Conservation (phyloP, 495 filamentous ascomycete genomes). For the Lentithecium fluviatile region DNA sequence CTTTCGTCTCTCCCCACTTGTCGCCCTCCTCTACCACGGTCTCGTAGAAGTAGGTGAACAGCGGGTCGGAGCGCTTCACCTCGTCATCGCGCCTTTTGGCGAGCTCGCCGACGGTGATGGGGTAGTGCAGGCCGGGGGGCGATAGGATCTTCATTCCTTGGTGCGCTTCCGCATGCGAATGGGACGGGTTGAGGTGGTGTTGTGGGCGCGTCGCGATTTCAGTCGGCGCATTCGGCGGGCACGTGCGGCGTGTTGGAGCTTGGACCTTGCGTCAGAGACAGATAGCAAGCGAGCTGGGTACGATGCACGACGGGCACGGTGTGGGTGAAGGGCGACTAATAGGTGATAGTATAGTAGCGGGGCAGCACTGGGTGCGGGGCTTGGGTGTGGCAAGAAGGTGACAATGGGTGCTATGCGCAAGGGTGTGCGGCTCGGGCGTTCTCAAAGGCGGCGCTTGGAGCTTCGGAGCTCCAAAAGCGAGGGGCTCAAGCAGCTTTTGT, state of each 20-base stretch:
- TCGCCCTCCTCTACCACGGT: conserved; percentile 72
- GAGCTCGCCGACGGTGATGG: conserved; percentile 88
- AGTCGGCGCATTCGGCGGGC: conserved; percentile 24
- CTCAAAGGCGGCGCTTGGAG: too few relatives aligned
- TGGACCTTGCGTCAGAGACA: conserved; percentile 10
- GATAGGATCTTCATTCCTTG: conserved; percentile 49
- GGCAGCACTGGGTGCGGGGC: conserved; percentile 1
- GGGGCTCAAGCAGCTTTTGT: too few relatives aligned
- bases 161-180: conserved; percentile 28
- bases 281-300: background rate
- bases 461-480: too few relatives aligned
- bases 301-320: background rate
- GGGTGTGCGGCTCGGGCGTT: too few relatives aligned
- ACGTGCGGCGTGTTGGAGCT: conserved; percentile 2
- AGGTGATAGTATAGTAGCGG: too few relatives aligned
- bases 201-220: conserved; percentile 20
- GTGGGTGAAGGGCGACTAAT: background rate
- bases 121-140: conserved; percentile 73
- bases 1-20: conserved; percentile 60
- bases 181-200: conserved; percentile 9
- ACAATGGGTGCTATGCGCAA: too few relatives aligned
- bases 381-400: too few relatives aligned
- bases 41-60: conserved; percentile 85
- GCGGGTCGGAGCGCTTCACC: conserved; percentile 68
- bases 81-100: conserved; percentile 71